Conservation (phyloP, 495 filamentous ascomycete genomes). For the Pyronema omphalodes region DNA sequence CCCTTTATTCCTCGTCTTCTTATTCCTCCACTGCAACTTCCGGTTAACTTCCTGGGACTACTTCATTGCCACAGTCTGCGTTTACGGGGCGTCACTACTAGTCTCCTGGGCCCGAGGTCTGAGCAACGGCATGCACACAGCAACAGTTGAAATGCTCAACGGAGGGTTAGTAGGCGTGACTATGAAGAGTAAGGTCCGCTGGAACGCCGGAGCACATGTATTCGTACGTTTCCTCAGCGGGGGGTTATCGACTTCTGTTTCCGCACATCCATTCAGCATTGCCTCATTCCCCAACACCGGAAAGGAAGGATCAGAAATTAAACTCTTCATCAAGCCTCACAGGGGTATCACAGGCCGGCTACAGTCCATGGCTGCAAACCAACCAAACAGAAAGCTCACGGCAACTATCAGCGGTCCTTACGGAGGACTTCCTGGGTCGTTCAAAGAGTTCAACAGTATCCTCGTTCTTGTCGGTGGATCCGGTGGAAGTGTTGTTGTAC, state of each 20-base stretch:
- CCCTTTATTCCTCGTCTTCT: slow-evolving; percentile 36
- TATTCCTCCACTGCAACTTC: slow-evolving; percentile 43
- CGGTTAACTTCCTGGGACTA: slow-evolving; percentile 42
- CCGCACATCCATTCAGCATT: slow-evolving; percentile 37
- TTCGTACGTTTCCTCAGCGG: slow-evolving; percentile 33
- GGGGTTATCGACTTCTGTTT: slow-evolving; percentile 27
- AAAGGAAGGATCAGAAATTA: slow-evolving; percentile 23
- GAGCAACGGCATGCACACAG: slow-evolving; percentile 29
- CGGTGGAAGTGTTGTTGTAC: slow-evolving; percentile 32
- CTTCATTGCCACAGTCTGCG: slow-evolving; percentile 36
- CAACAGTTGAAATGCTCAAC: slow-evolving; percentile 28
- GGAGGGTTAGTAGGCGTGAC: slow-evolving; percentile 29
- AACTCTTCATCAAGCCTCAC: slow-evolving; percentile 30
- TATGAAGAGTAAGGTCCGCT: slow-evolving; percentile 30
- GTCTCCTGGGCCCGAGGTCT: slow-evolving; percentile 31
- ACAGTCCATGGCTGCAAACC: slow-evolving; percentile 20
- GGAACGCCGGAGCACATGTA: slow-evolving; percentile 34
- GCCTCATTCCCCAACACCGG: slow-evolving; percentile 25
- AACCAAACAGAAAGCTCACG: slow-evolving; percentile 20
- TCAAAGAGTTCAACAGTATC: slow-evolving; percentile 23
- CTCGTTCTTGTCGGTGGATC: slow-evolving; percentile 34
- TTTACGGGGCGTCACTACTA: slow-evolving; percentile 32
- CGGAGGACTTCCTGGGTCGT: slow-evolving; percentile 27
- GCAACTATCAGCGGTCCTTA: slow-evolving; percentile 36
- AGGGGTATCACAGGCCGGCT: slow-evolving; percentile 31